A percentile compares a stretch with the other conserved stretches of the same genome.
Evolutionary conservation across 2,329 filamentous ascomycete species (phyloP).

Genomic region (Talaromyces rugulosus): DNA sequence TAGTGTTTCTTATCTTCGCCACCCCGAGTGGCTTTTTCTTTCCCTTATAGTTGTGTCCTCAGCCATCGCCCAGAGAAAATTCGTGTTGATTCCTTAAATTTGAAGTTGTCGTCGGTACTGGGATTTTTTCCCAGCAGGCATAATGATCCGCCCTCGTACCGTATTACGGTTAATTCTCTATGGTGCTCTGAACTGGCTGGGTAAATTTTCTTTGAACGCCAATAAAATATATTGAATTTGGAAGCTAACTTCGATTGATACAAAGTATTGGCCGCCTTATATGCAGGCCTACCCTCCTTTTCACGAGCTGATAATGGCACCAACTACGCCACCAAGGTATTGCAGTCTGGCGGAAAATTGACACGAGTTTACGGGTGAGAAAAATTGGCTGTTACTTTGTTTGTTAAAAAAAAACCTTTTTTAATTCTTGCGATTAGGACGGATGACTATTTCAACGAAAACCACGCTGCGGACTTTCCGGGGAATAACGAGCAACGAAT

Average conservation of each 20-base stretch:
- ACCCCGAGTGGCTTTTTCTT: neutral
- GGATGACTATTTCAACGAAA: neutral
- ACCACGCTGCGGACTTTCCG: neutral
- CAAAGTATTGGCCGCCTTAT: slow-evolving; percentile 4
- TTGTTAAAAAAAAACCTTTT: neutral
- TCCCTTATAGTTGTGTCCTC: neutral
- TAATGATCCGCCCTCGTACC: slow-evolving; percentile 4
- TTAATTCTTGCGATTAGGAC: neutral
- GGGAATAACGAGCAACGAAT: neutral
- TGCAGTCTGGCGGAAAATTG: slow-evolving; percentile 4
- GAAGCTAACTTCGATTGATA: neutral
- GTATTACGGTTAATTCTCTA: slow-evolving; percentile 1
- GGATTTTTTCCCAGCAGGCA: neutral
- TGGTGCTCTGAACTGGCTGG: neutral
- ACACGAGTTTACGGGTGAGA: slow-evolving; percentile 7
- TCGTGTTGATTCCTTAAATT: neutral
- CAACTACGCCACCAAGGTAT: slow-evolving; percentile 1
- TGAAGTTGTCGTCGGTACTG: neutral
- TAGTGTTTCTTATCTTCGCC: neutral
- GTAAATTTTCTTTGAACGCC: neutral
- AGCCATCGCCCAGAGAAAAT: neutral
- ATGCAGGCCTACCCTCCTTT: slow-evolving; percentile 4
- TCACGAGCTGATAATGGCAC: slow-evolving; percentile 7
- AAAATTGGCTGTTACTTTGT: neutral
- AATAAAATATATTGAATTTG: neutral